Percentiles rank a stretch among this genome's conserved stretches.
phyloP scores from a whole-genome alignment of 352 stramenopile species.

The Phytophthora capsici region DNA sequence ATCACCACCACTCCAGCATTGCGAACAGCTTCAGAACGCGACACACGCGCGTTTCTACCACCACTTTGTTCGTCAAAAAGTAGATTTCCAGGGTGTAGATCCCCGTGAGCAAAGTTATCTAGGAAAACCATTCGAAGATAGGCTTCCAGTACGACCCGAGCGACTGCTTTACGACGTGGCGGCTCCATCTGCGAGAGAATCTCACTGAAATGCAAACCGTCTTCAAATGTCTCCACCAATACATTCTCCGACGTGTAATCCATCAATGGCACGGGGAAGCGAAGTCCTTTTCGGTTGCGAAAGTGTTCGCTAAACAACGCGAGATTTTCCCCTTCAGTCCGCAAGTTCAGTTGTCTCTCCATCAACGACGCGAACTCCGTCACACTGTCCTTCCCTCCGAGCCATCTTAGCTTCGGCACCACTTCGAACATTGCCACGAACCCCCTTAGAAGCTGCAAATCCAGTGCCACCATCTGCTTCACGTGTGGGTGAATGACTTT shows the following conservation, averaged over 20 bases:
- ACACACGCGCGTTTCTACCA: slow-evolving; percentile 12
- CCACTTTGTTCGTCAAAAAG: slow-evolving; percentile 63
- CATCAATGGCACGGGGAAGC: slow-evolving; percentile 80
- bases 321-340: slow-evolving; percentile 91
- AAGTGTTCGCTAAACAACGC: slow-evolving; percentile 84
- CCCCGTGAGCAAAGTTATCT: slow-evolving; percentile 95
- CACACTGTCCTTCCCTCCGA: slow-evolving; percentile 82
- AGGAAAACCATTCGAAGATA: slow-evolving; percentile 96
- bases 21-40: slow-evolving; percentile 30
- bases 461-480: slow-evolving; percentile 83
- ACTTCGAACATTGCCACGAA: slow-evolving; percentile 71
- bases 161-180: slow-evolving; percentile 66
- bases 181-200: slow-evolving; percentile 54
- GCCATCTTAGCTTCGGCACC: slow-evolving; percentile 65
- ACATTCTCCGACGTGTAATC: slow-evolving; percentile 82
- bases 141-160: slow-evolving; percentile 81
- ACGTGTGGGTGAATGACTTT: slow-evolving; percentile 95
- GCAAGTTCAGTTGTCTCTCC: slow-evolving; percentile 91
- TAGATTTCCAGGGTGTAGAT: slow-evolving; percentile 94
- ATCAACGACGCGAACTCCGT: slow-evolving; percentile 90
- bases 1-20: slow-evolving; percentile 72
- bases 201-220: slow-evolving; percentile 79
- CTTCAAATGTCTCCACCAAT: slow-evolving; percentile 92
- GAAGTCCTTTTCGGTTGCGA: slow-evolving; percentile 53
- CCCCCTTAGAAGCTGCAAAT: slow-evolving; percentile 84